Evolutionary conservation across 2,329 filamentous ascomycete genomes (phyloP), one percentile per base, ranked within the genome.

Genomic region (Zymoseptoria pseudotritici): DNA sequence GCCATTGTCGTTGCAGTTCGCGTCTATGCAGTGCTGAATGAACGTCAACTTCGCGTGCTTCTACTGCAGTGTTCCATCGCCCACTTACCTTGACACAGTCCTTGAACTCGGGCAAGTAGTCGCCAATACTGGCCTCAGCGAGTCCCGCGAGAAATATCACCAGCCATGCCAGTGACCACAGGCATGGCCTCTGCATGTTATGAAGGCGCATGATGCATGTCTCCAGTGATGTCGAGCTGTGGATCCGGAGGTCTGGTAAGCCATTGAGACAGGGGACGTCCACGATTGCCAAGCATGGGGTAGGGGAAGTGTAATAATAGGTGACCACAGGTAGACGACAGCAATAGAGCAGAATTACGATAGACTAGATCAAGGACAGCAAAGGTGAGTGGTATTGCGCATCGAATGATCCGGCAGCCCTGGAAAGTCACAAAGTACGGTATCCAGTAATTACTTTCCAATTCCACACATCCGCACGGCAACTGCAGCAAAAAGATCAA

Each of bases 21-120:
- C 86, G 52, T 80, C 76, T 72, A 84, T 80, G 79, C 93, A 97
- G 68, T 93, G 81, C 91, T 96, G 61, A 22, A 52, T 7, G 11
- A 20, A 22, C 3, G 31, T 58, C 21, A 54, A 29, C 26, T 17
- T 59, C 57, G n/a, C 53, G 10, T 22, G 21, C 22, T 58, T 53
- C 53, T n/a, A 10, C 42, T 55, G 9, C 36, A 36, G 55, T 17
- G 50, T 49, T 53, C 59, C 36, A 29, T 20, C 42, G 75, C 78
- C 22, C 22, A 24, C 22, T 65, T 79, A 96, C 93, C 80, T 90
- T 77, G 57, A 97, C 84, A 73, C 94, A 99, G 74, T 91, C 81
- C 71, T 82, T 83, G 74, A 99, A 99, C 70, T 96, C 91, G 19
- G 90, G 90, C 61, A 96, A 79, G 58, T 85, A 83, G 75, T 99